phyloP scores from a whole-genome alignment of 2,329 filamentous ascomycete species.

The Microsporum canis region DNA sequence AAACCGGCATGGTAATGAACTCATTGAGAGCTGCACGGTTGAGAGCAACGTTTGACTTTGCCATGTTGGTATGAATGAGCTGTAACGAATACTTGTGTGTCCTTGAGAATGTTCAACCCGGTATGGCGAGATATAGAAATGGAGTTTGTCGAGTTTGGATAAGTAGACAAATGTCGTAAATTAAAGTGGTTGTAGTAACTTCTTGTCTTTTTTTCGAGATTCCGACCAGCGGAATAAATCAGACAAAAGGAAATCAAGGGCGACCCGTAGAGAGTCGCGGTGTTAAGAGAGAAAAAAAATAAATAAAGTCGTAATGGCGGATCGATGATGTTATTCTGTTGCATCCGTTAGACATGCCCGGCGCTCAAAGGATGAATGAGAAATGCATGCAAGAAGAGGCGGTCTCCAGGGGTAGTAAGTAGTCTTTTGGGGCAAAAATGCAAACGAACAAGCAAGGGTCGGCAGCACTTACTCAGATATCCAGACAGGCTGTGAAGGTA shows the following conservation, averaged over 20 bases:
- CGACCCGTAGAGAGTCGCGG: conserved; percentile 2
- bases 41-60: conserved; percentile 13
- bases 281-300: background rate
- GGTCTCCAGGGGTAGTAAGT: background rate
- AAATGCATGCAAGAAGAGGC: conserved; percentile 3
- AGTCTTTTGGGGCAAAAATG: background rate
- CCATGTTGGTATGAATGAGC: conserved; percentile 7
- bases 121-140: background rate
- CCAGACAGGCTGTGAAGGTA: background rate
- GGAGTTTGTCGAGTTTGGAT: background rate
- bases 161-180: background rate
- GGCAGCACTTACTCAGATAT: background rate
- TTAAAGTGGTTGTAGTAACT: background rate
- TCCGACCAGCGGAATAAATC: conserved; percentile 6
- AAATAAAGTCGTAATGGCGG: background rate
- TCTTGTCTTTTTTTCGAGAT: background rate
- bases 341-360: conserved; percentile 1
- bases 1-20: conserved; percentile 38
- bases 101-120: background rate
- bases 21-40: conserved; percentile 38
- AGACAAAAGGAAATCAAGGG: background rate
- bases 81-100: background rate
- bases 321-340: conserved; percentile 4
- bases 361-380: conserved; percentile 4
- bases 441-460: background rate